phyloP scores from a whole-genome alignment of 441 rosid species.

The Biscutella laevigata region DNA sequence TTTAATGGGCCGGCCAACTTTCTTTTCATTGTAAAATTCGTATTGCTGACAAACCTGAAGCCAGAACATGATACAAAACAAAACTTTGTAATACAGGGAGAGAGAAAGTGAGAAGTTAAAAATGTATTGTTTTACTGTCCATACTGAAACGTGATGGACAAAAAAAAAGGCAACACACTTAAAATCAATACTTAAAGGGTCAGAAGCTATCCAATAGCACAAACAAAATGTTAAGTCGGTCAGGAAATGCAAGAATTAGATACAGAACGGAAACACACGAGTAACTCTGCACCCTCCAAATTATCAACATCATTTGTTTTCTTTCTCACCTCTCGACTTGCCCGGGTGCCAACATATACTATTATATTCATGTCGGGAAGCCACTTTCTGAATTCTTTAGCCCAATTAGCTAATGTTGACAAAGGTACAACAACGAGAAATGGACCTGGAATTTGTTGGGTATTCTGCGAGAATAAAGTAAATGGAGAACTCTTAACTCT shows the following conservation, averaged over 20 bases:
- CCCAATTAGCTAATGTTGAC: conserved; percentile 98
- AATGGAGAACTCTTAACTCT: conserved; percentile 5
- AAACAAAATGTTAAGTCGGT: conserved; percentile 1
- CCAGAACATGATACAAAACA: conserved; percentile 13
- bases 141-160: background rate
- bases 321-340: conserved; percentile 86
- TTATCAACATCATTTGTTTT: background rate
- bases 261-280: conserved; percentile 14
- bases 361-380: conserved; percentile 89
- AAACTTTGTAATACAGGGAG: background rate
- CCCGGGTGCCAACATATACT: conserved; percentile 95
- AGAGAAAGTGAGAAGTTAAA: background rate
- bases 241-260: background rate
- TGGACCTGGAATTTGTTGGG: conserved; percentile 96
- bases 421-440: conserved; percentile 98
- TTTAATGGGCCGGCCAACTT: conserved; percentile 77
- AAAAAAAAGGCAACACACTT: background rate
- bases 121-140: background rate
- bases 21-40: conserved; percentile 85
- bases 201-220: background rate
- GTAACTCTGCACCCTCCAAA: conserved; percentile 5
- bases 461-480: conserved; percentile 42
- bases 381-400: conserved; percentile 98
- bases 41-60: conserved; percentile 94
- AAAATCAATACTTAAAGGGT: background rate